A percentile compares a stretch with the other conserved stretches of the same genome.
These are phyloP conservation scores for Phoma herbarum DNA, from an alignment of 2,329 filamentous ascomycete species.

Conservation along the genomic window DNA sequence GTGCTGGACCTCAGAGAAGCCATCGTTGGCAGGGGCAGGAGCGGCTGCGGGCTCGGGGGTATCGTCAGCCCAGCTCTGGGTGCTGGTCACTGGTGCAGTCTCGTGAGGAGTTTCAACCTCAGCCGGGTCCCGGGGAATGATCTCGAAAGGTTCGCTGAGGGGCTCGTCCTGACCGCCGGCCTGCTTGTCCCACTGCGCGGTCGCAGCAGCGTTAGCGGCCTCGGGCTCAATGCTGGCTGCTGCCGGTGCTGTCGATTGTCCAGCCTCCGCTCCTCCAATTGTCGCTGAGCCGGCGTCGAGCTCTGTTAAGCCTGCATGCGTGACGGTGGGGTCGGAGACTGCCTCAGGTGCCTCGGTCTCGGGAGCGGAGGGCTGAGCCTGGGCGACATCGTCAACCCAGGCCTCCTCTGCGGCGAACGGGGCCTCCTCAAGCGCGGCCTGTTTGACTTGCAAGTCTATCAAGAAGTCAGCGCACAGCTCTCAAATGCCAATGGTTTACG, in stretches of 20 bases:
- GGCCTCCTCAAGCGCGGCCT: constrained; percentile 56
- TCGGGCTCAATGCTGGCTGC: constrained; percentile 53
- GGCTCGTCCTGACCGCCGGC: constrained; percentile 58
- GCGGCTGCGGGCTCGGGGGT: constrained; percentile 54
- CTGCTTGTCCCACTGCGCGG: constrained; percentile 72
- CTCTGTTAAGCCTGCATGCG: constrained; percentile 73
- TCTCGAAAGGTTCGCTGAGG: constrained; percentile 75
- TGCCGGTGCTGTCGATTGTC: constrained; percentile 43
- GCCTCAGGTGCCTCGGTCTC: constrained; percentile 49
- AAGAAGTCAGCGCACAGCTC: constrained; percentile 21
- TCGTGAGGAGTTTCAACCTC: constrained; percentile 75
- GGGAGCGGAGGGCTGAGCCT: constrained; percentile 53
- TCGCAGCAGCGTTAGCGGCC: constrained; percentile 64
- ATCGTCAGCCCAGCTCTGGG: constrained; percentile 85
- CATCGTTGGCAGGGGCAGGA: constrained; percentile 62
- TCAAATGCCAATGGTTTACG: constrained; percentile 43
- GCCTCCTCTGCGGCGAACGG: constrained; percentile 64
- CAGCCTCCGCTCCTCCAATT: constrained; percentile 44
- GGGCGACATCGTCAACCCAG: constrained; percentile 59
- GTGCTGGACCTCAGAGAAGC: constrained; percentile 73
- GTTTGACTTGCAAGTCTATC: constrained; percentile 67
- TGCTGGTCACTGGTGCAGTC: constrained; percentile 64
- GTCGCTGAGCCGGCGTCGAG: constrained; percentile 57
- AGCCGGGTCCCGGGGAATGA: constrained; percentile 74
- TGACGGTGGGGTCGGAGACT: constrained; percentile 71